These are phyloP conservation scores for Testicularia cyperi DNA, from an alignment of 1,284 basidiomycete species.

Conservation along the genomic window DNA sequence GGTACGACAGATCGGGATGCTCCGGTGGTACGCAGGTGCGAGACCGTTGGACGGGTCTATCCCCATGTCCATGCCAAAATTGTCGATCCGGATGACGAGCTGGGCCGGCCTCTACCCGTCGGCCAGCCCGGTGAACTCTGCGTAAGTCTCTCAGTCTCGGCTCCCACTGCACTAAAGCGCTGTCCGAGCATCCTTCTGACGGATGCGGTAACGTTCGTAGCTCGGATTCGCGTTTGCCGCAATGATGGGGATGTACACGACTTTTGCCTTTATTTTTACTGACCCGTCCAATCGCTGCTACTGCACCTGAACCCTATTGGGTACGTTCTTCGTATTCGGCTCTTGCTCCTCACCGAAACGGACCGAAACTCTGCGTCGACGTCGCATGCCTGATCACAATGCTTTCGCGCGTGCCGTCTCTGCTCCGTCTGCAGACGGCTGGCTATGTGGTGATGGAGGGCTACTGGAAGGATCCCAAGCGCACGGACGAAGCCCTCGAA, in stretches of 20 bases:
- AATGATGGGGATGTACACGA: too few species aligned
- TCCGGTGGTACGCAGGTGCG: constrained; percentile 71
- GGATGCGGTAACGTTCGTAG: too few species aligned
- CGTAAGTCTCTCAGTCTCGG: constrained; percentile 11
- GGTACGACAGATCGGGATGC: constrained; percentile 61
- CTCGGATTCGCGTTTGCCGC: too few species aligned
- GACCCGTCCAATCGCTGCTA: too few species aligned
- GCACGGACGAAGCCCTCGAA: constrained; percentile 70
- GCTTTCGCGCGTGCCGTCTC: not conserved
- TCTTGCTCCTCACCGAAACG: constrained; percentile 4
- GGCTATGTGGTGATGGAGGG: constrained; percentile 79
- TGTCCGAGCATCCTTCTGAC: too few species aligned
- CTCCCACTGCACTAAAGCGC: too few species aligned
- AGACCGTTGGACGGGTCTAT: constrained; percentile 75
- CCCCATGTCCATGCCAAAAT: constrained; percentile 78
- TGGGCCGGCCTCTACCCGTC: constrained; percentile 49
- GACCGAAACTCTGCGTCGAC: too few species aligned
- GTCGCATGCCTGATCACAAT: too few species aligned
- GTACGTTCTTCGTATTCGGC: too few species aligned
- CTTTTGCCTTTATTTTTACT: too few species aligned
- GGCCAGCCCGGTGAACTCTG: constrained; percentile 71
- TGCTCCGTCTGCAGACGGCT: constrained; percentile 62
- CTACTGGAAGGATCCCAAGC: constrained; percentile 75
- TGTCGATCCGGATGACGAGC: constrained; percentile 65
- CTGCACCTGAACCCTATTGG: too few species aligned